Percentiles rank a stretch among this genome's conserved stretches.
phyloP scores from a whole-genome alignment of 1,284 basidiomycete species.

The Chondrostereum purpureum region DNA sequence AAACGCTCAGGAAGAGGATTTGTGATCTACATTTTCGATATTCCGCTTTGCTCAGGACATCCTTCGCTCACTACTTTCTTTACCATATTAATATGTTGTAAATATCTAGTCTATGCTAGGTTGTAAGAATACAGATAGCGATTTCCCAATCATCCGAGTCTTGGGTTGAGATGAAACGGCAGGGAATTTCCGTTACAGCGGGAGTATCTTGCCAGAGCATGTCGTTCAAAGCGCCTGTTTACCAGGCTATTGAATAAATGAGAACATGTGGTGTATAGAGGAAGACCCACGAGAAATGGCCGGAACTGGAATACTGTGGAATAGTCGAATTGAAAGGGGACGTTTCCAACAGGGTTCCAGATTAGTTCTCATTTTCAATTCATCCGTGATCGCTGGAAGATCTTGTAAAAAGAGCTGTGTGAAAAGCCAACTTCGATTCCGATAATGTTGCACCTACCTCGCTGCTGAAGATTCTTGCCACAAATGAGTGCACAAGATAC shows the following conservation, averaged over 20 bases:
- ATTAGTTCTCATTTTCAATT: constrained; percentile 8
- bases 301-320: too few relatives aligned
- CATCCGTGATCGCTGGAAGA: too few relatives aligned
- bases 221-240: too few relatives aligned
- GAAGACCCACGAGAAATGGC: too few relatives aligned
- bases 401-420: too few relatives aligned
- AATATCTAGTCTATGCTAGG: constrained; percentile 5
- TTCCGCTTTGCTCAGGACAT: too few relatives aligned
- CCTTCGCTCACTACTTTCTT: too few relatives aligned
- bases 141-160: constrained; percentile 50
- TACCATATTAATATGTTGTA: constrained; percentile 4
- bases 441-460: too few relatives aligned
- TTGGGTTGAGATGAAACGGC: constrained; percentile 39
- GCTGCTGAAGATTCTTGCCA: constrained; percentile 13
- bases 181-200: constrained; percentile 53
- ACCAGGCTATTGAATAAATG: too few relatives aligned
- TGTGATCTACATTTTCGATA: constrained; percentile 26
- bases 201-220: constrained; percentile 16
- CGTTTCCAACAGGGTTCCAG: constrained; percentile 14
- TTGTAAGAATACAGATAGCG: constrained; percentile 24
- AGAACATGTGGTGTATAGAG: too few relatives aligned
- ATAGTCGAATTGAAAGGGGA: constrained; percentile 38
- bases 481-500: constrained; percentile 39
- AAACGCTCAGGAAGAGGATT: constrained; percentile 51
- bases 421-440: too few relatives aligned